Evolutionary conservation across 768 basidiomycete genomes (phyloP), one percentile per base, ranked within the genome.

Genomic region (Amyloporia xantha): DNA sequence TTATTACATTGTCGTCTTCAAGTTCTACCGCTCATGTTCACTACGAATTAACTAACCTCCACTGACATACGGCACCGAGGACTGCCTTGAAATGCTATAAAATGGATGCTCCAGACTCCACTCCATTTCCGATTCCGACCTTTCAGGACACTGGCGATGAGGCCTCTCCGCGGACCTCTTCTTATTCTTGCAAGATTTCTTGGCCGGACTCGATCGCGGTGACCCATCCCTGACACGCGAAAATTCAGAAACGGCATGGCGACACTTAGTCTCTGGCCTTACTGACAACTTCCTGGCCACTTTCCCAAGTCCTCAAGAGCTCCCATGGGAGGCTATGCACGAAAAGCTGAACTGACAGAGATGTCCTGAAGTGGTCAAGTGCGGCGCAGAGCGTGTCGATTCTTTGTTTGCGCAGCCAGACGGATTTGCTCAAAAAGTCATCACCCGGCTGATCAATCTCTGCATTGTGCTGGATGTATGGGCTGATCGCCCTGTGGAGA

Each of bases 401-500:
- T 70, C 68, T 7, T 65, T 84, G n/a, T 81, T 75, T 58, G 62
- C 64, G 35, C 68, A 68, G 20, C 64, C 72, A 9, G 68, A 70
- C 7, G 68, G 70, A 36, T 61, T 82, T 27, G 67, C 78, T 21
- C 68, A 72, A 54, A 76, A 71, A 47, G 52, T 81, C 4, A 73
- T 83, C 49, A 63, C 68, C 21, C 69, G 74, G 33, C 59, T 86
- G 37, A 58, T 84, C 10, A 72, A 73, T 33, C 69, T 87, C 25
- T 79, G 76, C 57, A 61, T 70, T 45, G 71, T 72, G 1, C 67
- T 86, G 28, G 82, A 84, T 52, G 62, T 73, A 26, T 88, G 86
- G 81, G 60, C 72, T 27, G 76, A 77, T 44, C 68, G 67, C n/a
- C 67, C 70, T 37, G 66, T 68, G 19, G 54, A 63, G n/a, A 56